Evolutionary conservation across 2,329 filamentous ascomycete species (phyloP).

Genomic region (Aureobasidium leucospermi): DNA sequence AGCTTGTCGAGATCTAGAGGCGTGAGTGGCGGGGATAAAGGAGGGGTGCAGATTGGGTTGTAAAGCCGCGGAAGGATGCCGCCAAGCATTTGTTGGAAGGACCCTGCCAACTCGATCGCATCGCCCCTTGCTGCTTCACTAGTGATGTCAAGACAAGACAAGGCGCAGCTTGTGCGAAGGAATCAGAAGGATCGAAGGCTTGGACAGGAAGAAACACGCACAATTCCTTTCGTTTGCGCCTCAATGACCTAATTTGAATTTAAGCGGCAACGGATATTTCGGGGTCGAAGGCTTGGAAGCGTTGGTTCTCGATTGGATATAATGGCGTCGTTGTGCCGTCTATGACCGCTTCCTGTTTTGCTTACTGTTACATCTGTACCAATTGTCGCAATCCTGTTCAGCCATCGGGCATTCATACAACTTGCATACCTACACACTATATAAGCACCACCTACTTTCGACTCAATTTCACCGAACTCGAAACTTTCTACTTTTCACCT

Average conservation of each 20-base stretch:
- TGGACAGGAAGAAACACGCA: neutral
- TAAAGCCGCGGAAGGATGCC: neutral
- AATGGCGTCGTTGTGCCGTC: neutral
- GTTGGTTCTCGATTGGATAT: constrained; percentile 4
- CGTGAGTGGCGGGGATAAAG: neutral
- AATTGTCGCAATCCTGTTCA: neutral
- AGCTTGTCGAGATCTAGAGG: neutral
- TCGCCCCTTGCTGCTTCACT: neutral
- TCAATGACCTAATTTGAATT: constrained; percentile 7
- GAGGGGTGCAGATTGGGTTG: neutral
- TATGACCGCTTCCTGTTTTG: neutral
- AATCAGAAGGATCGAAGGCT: constrained; percentile 3
- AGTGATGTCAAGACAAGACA: constrained; percentile 9
- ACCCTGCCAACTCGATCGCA: neutral
- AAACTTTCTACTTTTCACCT: neutral
- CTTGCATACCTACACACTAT: neutral
- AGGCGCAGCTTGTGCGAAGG: constrained; percentile 7
- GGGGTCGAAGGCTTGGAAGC: neutral
- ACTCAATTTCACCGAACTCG: neutral
- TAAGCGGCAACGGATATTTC: constrained; percentile 1
- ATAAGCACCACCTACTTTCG: neutral
- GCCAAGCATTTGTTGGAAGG: neutral
- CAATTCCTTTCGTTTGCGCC: neutral
- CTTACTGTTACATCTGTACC: neutral
- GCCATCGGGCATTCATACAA: neutral